Evolutionary conservation across 2,329 filamentous ascomycete genomes (phyloP).

Genomic region (Sclerotinia glacialis): DNA sequence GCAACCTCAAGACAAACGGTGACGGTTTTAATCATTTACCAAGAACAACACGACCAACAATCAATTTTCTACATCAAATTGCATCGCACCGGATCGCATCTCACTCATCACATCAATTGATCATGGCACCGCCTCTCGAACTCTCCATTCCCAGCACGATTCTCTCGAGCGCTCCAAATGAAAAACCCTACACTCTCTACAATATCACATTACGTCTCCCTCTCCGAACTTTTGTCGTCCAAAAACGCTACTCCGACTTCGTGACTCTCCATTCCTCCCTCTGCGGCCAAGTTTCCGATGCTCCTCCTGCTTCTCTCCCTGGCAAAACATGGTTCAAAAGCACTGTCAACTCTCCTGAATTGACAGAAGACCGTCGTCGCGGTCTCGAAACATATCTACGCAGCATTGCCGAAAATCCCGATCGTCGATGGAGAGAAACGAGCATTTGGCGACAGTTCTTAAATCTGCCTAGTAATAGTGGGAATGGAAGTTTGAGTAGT

Average conservation of each 20-base stretch:
- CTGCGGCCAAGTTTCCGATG: conserved; percentile 54
- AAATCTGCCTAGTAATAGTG: conserved; percentile 56
- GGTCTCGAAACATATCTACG: conserved; percentile 70
- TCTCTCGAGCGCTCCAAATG: conserved; percentile 49
- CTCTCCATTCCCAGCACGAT: conserved; percentile 67
- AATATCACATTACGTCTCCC: conserved; percentile 75
- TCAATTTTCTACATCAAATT: background rate
- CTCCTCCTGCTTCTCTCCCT: conserved; percentile 67
- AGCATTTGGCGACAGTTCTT: conserved; percentile 71
- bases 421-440: conserved; percentile 72
- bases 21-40: background rate
- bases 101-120: conserved; percentile 12
- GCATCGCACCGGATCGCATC: conserved; percentile 4
- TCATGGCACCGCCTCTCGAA: conserved; percentile 63
- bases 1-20: conserved; percentile 17
- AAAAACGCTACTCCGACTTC: conserved; percentile 84
- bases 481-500: conserved; percentile 39
- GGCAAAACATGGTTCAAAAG: conserved; percentile 74
- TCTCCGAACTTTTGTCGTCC: conserved; percentile 69
- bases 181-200: conserved; percentile 68
- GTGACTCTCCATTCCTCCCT: conserved; percentile 62
- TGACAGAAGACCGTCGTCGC: conserved; percentile 67
- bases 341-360: conserved; percentile 65
- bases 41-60: conserved; percentile 10
- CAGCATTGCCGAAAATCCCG: conserved; percentile 68